phyloP scores from a whole-genome alignment of 1,284 basidiomycete genomes.

The Austroboletus olivaceoglutinosus region DNA sequence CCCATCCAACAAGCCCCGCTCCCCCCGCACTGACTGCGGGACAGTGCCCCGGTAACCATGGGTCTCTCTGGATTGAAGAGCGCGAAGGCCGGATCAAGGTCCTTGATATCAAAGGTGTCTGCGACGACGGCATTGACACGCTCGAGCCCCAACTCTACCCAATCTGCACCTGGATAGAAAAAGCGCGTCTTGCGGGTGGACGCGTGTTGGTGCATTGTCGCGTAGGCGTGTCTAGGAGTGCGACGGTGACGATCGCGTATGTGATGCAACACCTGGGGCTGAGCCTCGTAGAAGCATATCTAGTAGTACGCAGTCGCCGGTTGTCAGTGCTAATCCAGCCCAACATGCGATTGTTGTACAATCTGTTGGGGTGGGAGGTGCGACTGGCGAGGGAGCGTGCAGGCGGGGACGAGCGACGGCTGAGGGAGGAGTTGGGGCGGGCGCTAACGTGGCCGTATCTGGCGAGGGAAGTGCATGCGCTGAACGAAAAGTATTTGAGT shows the following conservation, averaged over 20 bases:
- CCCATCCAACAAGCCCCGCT: constrained; percentile 9
- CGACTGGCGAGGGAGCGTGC: constrained; percentile 73
- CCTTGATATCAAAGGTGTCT: constrained; percentile 84
- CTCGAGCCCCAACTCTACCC: constrained; percentile 84
- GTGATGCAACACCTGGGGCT: constrained; percentile 93
- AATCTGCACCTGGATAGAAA: constrained; percentile 92
- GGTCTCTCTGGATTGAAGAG: constrained; percentile 85
- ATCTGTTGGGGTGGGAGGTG: constrained; percentile 91
- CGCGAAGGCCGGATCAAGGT: constrained; percentile 86
- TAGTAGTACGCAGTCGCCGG: constrained; percentile 82
- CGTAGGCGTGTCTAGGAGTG: constrained; percentile 91
- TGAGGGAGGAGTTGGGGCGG: constrained; percentile 56
- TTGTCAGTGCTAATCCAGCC: constrained; percentile 90
- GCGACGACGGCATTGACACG: constrained; percentile 95
- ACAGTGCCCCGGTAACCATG: constrained; percentile 52
- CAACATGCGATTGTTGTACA: constrained; percentile 90
- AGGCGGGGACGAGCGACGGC: constrained; percentile 44
- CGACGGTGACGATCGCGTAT: constrained; percentile 95
- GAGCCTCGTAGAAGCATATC: constrained; percentile 88
- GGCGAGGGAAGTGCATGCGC: constrained; percentile 71
- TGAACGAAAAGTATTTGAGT: constrained; percentile 78
- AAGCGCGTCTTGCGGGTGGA: constrained; percentile 77
- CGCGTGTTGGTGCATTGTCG: constrained; percentile 95
- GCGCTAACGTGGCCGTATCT: constrained; percentile 77
- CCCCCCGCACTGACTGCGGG: constrained; percentile 43